These are phyloP conservation scores for Mycena epipterygia DNA, from an alignment of 768 basidiomycete genomes.

Conservation along the genomic window DNA sequence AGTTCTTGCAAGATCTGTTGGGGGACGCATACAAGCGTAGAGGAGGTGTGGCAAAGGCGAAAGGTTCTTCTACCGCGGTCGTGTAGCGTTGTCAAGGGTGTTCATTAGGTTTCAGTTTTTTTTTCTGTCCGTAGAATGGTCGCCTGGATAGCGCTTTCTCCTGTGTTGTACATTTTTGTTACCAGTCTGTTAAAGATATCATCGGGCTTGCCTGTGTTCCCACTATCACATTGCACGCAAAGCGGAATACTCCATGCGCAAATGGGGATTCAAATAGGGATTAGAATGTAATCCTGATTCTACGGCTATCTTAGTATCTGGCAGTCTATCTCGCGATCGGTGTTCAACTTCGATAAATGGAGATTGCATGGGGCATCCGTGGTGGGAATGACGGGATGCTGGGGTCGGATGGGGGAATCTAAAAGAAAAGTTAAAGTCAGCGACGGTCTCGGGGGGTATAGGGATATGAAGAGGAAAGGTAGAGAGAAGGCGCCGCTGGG, in stretches of 20 bases:
- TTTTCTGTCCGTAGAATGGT: conserved; percentile 13
- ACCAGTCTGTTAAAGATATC: conserved; percentile 9
- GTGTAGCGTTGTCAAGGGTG: conserved; percentile 15
- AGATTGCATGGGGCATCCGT: too few relatives aligned
- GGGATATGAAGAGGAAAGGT: too few relatives aligned
- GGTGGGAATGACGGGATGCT: too few relatives aligned
- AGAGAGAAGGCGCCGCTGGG: too few relatives aligned
- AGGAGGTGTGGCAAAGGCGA: conserved; percentile 9
- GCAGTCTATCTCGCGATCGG: too few relatives aligned
- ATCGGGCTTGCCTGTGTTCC: conserved; percentile 9
- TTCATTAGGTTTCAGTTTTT: conserved; percentile 17
- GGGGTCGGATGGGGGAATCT: too few relatives aligned
- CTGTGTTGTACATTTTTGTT: conserved; percentile 13
- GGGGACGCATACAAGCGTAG: conserved; percentile 11
- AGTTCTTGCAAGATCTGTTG: conserved; percentile 12
- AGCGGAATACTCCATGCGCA: neutral
- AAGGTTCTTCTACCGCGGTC: conserved; percentile 2
- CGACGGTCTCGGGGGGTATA: too few relatives aligned
- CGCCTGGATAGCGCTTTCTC: conserved; percentile 6
- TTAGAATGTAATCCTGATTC: too few relatives aligned
- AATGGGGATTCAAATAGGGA: conserved; percentile 6
- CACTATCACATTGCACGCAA: neutral
- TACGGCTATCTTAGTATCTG: too few relatives aligned
- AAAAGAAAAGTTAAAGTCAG: too few relatives aligned
- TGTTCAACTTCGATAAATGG: too few relatives aligned